Conservation (phyloP, 306 rosid genomes). For the Sicyos baderoa region DNA sequence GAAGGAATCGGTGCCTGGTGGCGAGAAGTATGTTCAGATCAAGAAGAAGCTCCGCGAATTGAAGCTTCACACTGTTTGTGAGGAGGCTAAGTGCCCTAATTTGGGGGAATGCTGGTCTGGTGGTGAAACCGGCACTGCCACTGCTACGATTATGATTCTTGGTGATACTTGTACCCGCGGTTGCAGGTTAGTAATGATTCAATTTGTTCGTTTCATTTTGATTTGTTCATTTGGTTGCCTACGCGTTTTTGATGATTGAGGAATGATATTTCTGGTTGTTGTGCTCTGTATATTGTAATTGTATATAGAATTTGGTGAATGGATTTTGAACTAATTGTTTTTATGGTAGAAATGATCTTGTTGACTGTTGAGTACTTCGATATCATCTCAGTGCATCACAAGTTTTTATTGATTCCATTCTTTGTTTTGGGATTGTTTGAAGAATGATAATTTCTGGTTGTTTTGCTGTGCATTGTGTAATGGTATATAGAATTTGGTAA, state of each 20-base stretch:
- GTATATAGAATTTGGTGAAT: neutral
- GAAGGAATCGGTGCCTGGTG: conserved; percentile 94
- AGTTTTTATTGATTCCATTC: too few species aligned
- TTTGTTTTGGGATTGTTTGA: neutral
- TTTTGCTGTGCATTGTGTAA: neutral
- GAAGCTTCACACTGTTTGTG: conserved; percentile 95
- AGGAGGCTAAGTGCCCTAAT: conserved; percentile 89
- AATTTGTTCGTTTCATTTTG: neutral
- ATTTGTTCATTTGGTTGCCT: neutral
- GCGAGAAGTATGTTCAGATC: conserved; percentile 87
- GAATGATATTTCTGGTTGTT: neutral
- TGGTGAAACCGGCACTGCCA: conserved; percentile 96
- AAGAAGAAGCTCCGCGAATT: conserved; percentile 86
- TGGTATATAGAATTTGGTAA: neutral
- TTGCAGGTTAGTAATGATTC: conserved; percentile 59
- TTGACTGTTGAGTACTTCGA: too few species aligned
- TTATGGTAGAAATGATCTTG: too few species aligned
- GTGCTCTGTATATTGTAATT: neutral
- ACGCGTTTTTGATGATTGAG: neutral
- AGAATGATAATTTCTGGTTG: neutral
- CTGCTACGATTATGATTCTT: conserved; percentile 93
- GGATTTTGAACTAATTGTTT: neutral
- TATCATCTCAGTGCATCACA: too few species aligned
- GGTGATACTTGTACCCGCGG: conserved; percentile 99
- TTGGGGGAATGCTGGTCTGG: conserved; percentile 99